Evolutionary conservation across 169 alveolate species (phyloP).

Genomic region (Eimeria falciformis): DNA sequence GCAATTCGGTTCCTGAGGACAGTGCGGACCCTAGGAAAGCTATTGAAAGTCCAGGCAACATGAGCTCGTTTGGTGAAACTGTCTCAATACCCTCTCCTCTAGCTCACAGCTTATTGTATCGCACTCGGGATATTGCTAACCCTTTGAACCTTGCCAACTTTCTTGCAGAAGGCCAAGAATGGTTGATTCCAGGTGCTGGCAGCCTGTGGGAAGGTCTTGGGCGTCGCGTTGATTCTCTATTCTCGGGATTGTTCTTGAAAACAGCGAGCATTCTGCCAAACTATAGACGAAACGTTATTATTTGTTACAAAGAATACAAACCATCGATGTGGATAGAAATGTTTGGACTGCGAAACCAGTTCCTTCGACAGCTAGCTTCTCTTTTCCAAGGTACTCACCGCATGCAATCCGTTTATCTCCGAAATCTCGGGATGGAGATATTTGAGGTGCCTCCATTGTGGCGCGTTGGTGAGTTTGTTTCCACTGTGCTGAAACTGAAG

Average conservation of each 20-base stretch:
- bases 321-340: constrained; percentile 79
- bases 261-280: constrained; percentile 74
- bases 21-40: constrained; percentile 26
- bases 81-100: constrained; percentile 67
- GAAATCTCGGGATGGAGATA: constrained; percentile 80
- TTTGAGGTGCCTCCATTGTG: constrained; percentile 79
- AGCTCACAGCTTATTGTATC: constrained; percentile 61
- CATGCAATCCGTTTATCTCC: constrained; percentile 78
- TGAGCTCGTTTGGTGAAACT: neutral
- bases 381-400: constrained; percentile 73
- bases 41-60: neutral
- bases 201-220: constrained; percentile 75
- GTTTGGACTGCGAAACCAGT: constrained; percentile 73
- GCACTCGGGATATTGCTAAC: constrained; percentile 60
- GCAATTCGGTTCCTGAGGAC: neutral
- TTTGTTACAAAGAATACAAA: constrained; percentile 75
- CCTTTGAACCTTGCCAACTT: constrained; percentile 69
- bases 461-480: constrained; percentile 74
- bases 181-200: constrained; percentile 70
- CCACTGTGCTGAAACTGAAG: constrained; percentile 67
- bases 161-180: constrained; percentile 70
- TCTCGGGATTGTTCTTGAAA: constrained; percentile 69
- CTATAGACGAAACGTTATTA: constrained; percentile 73
- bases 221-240: constrained; percentile 65
- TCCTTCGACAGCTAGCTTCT: constrained; percentile 73